These are phyloP conservation scores for Maudiozyma bulderi DNA, from an alignment of 805 yeast genomes.

Conservation along the genomic window DNA sequence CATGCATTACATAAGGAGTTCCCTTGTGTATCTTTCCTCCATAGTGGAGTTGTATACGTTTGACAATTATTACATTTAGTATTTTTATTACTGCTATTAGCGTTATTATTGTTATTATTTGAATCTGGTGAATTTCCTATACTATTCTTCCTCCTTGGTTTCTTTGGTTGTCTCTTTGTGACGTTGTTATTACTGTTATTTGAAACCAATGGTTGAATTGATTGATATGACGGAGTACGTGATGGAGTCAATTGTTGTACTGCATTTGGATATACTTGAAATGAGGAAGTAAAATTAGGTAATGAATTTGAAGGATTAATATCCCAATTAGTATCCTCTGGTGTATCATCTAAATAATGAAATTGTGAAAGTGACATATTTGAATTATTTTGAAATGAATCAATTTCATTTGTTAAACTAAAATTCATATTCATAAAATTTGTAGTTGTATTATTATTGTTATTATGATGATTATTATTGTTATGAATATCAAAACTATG, in stretches of 20 bases:
- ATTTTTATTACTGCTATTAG: background rate
- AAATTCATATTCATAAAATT: background rate
- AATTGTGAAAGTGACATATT: background rate
- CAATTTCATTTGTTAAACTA: background rate
- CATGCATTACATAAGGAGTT: constrained; percentile 92
- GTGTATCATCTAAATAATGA: background rate
- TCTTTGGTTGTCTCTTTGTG: constrained; percentile 7
- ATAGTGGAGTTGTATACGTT: constrained; percentile 82
- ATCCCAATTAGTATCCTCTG: background rate
- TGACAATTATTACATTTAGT: constrained; percentile 74
- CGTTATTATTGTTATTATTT: background rate
- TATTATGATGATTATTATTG: background rate
- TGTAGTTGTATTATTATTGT: background rate
- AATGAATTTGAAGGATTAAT: background rate
- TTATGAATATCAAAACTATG: background rate
- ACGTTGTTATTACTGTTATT: background rate
- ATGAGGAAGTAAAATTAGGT: background rate
- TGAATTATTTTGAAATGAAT: background rate
- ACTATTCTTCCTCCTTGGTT: constrained; percentile 13
- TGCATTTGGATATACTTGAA: background rate
- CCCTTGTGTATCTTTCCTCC: constrained; percentile 89
- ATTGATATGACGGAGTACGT: background rate
- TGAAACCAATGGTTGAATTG: background rate
- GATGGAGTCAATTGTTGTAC: background rate
- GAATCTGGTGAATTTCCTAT: constrained; percentile 9